These are phyloP conservation scores for Alternaria gansuensis DNA, from an alignment of 2,329 filamentous ascomycete genomes.

Conservation along the genomic window DNA sequence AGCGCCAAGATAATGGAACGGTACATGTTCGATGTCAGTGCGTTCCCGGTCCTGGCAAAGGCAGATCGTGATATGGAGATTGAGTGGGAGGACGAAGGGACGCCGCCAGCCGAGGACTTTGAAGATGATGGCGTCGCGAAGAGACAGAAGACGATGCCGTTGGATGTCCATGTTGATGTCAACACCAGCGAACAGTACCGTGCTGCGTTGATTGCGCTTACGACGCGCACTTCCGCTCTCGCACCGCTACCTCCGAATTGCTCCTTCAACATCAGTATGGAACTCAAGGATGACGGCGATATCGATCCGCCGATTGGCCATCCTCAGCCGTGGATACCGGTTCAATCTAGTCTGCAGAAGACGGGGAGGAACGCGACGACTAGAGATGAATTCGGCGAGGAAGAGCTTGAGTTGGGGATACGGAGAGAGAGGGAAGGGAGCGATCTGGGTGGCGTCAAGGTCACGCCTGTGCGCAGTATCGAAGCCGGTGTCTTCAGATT, in stretches of 20 bases:
- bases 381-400: slow-evolving; percentile 29
- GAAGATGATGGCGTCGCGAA: slow-evolving; percentile 15
- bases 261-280: slow-evolving; percentile 79
- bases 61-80: slow-evolving; percentile 62
- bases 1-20: slow-evolving; percentile 64
- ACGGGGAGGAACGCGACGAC: slow-evolving; percentile 37
- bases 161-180: slow-evolving; percentile 42
- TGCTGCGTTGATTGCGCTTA: slow-evolving; percentile 70
- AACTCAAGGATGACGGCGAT: slow-evolving; percentile 69
- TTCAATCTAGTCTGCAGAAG: slow-evolving; percentile 59
- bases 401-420: slow-evolving; percentile 18
- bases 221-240: slow-evolving; percentile 67
- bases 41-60: slow-evolving; percentile 61
- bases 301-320: slow-evolving; percentile 59
- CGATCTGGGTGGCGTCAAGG: slow-evolving; percentile 63
- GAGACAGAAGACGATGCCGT: slow-evolving; percentile 22
- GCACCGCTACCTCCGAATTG: slow-evolving; percentile 68
- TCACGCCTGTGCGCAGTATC: slow-evolving; percentile 69
- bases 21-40: slow-evolving; percentile 68
- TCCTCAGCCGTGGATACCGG: slow-evolving; percentile 68
- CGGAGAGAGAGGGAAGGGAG: slow-evolving; percentile 36
- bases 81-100: slow-evolving; percentile 46
- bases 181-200: slow-evolving; percentile 78
- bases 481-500: slow-evolving; percentile 72
- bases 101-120: slow-evolving; percentile 19